Evolutionary conservation across 495 filamentous ascomycete species (phyloP), one percentile per base, ranked within the genome.

Genomic region (Penicillium robsamsonii): DNA sequence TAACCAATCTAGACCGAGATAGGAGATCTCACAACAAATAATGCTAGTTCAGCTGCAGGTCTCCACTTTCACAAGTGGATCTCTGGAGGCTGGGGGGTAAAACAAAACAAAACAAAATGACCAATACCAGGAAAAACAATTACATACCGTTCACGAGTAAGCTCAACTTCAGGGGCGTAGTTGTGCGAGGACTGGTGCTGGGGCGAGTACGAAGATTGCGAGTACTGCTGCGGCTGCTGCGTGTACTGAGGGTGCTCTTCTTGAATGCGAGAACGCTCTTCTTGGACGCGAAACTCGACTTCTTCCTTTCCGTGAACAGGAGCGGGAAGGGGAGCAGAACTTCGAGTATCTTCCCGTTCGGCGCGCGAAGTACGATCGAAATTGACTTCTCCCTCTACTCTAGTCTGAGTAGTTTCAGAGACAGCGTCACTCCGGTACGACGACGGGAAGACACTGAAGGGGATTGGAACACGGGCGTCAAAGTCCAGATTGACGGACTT

Each of bases 371-470:
- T 70, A 80, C 77, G 81, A 81, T 91, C 87, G 74, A 91, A 83
- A 71, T 88, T 86, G 79, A 87, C 85, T 78, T 94, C 87, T 77
- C 88, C 87, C 84, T 97, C 89, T 86, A 92, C 87, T 84, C 82
- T 84, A 77, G 78, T 86, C 75, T 81, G 83, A 78, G 86, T 85
- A 81, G 86, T 81, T 79, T 87, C 84, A 77, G 82, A 85, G 82
- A 85, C 88, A 83, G 84, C 84, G 85, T 94, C 90, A 83, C 81
- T 87, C 86, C 88, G 86, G 84, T 96, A 97, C 75, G 93, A 89
- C 73, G 91, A 96, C 81, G 93, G 93, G 87, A 97, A 96, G 87
- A 97, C 87, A 87, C 92, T 96, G 86, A 96, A 93, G 76, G 93
- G 93, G 78, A 97, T 95, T 79, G 93, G 93, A 76, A 97, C 90